Base-by-base conservation (phyloP, 1,139 yeast species). In the Geotrichum restrictum region DNA sequence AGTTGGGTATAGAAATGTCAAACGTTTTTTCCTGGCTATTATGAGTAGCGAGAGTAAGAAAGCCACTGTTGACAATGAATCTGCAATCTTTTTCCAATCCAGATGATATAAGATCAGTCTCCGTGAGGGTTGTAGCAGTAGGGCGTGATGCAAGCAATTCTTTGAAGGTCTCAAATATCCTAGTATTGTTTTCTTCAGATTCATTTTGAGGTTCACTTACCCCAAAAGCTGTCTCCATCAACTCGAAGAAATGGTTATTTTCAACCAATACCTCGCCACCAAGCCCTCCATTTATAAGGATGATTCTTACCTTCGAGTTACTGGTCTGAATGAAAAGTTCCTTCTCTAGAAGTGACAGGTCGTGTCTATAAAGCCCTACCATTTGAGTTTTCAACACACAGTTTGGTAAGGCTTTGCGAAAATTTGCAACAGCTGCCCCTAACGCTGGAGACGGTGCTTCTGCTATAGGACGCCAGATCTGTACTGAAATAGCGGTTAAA, bases 1-100 rank as follows among this genome's bases (percentile, higher is more conserved):
- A 29, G n/a, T 51, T 51, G 18, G 54, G 54, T 21, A 51, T 19
- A 3, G 49, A 38, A 16, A 46, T 6, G 4, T 19, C 41, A 38
- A 27, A 46, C 10, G 44, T 39, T 14, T 46, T 22, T n/a, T 8
- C 24, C 13, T 24, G 42, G 3, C 22, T 14, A 7, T 27, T 21
- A n/a, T 13, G 16, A 18, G 31, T 45, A 19, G 40, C 22, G 16
- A 45, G 33, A 8, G 49, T 46, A 6, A 46, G 49, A 27, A 46
- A 46, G 1, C 49, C 49, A 3, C 13, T 11, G 18, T 46, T 39
- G 13, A 46, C 49, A 11, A 46, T 16, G 5, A 31, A 11, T 3
- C 42, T 19, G n/a, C 44, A 19, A 10, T 37, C 29, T 5, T 11
- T 5, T 7, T 19, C 10, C 7, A 46, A 16, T 19, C 42, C 44